Conservation (phyloP, 1,139 yeast genomes). For the Meyerozyma carpophila region DNA sequence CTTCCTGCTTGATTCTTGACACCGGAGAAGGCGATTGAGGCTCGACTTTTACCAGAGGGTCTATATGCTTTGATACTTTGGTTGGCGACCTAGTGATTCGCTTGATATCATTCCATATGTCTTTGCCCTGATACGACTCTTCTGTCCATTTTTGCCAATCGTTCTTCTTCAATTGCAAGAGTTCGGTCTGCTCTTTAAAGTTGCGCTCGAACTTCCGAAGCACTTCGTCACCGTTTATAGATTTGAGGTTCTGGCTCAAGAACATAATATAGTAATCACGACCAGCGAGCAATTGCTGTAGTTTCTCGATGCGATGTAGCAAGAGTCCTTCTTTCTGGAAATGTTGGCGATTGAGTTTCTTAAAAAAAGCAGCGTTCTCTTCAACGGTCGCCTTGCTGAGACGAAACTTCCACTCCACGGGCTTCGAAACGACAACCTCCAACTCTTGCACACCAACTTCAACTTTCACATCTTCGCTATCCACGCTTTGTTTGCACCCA, state of each 20-base stretch:
- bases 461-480: not conserved
- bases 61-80: not conserved
- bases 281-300: conserved; percentile 18
- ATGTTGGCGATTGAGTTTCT: conserved; percentile 19
- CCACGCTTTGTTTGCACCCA: not conserved
- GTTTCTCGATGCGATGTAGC: conserved; percentile 14
- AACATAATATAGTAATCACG: conserved; percentile 34
- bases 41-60: not conserved
- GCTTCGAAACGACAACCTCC: not conserved
- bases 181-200: conserved; percentile 8
- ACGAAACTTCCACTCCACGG: conserved; percentile 21
- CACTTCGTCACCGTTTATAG: conserved; percentile 31
- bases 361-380: conserved; percentile 13
- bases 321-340: conserved; percentile 19
- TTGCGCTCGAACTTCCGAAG: conserved; percentile 22
- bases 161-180: conserved; percentile 1
- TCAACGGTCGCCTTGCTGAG: conserved; percentile 8
- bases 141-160: not conserved
- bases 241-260: conserved; percentile 31
- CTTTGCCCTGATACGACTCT: not conserved
- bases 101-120: not conserved
- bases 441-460: not conserved
- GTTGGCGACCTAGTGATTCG: not conserved
- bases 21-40: not conserved
- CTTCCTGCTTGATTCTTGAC: not conserved